A percentile compares a stretch with the other conserved stretches of the same genome.
These are phyloP conservation scores for Akanthomyces lecanii DNA, from an alignment of 2,329 filamentous ascomycete genomes.

Conservation along the genomic window DNA sequence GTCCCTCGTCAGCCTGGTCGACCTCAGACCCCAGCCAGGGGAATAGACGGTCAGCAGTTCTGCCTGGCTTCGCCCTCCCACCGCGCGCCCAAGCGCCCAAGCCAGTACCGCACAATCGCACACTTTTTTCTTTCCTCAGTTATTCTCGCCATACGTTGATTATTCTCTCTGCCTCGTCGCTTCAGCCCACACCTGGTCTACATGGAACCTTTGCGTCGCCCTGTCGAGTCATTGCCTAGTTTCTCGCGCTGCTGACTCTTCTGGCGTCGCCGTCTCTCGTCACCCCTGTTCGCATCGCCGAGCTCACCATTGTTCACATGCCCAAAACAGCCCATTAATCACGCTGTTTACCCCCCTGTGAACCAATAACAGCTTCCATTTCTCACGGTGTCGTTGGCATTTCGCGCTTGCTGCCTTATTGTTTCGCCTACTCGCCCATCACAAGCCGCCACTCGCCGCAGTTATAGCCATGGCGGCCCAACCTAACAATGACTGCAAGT, in stretches of 20 bases:
- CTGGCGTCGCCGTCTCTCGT: not conserved
- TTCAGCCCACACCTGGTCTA: not conserved
- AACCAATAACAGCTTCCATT: slow-evolving; percentile 1
- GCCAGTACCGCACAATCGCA: not conserved
- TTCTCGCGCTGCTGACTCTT: slow-evolving; percentile 8
- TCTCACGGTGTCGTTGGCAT: not conserved
- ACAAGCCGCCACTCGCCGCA: not conserved
- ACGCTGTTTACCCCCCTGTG: not conserved
- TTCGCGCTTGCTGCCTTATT: not conserved
- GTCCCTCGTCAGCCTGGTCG: slow-evolving; percentile 7
- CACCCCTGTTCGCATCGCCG: slow-evolving; percentile 1
- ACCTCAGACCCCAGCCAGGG: slow-evolving; percentile 10
- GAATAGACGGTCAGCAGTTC: slow-evolving; percentile 15
- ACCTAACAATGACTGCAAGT: slow-evolving; percentile 5
- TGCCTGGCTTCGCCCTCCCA: slow-evolving; percentile 11
- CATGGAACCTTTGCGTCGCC: slow-evolving; percentile 2
- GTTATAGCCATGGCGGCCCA: slow-evolving; percentile 10
- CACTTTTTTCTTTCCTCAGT: slow-evolving; percentile 3
- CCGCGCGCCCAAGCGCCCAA: slow-evolving; percentile 9
- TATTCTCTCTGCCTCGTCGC: not conserved
- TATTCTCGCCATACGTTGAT: not conserved
- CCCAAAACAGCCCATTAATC: slow-evolving; percentile 14
- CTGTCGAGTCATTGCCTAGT: slow-evolving; percentile 8
- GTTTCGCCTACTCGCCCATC: not conserved
- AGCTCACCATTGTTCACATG: slow-evolving; percentile 10